Conservation (phyloP, 306 rosid genomes). For the Sophora flavescens region DNA sequence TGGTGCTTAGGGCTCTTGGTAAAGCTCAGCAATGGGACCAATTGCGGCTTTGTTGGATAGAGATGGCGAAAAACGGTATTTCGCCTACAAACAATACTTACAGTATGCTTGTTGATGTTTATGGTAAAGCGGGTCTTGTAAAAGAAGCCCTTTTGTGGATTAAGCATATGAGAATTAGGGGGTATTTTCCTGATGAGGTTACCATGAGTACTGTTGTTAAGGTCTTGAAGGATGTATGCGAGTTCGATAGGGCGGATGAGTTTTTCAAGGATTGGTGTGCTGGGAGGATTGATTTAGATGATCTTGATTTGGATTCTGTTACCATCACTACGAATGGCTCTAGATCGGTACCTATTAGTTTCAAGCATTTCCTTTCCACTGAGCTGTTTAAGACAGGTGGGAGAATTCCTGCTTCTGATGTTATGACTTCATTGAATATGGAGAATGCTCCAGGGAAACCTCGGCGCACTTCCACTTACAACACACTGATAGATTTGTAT, state of each 20-base stretch:
- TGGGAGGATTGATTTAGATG: slow-evolving; percentile 74
- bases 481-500: slow-evolving; percentile 83
- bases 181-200: slow-evolving; percentile 86
- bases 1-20: slow-evolving; percentile 78
- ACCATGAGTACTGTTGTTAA: slow-evolving; percentile 86
- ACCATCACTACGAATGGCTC: slow-evolving; percentile 47
- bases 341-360: slow-evolving; percentile 60
- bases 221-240: slow-evolving; percentile 80
- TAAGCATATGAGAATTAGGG: slow-evolving; percentile 78
- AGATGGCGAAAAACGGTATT: slow-evolving; percentile 76
- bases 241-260: slow-evolving; percentile 74
- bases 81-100: slow-evolving; percentile 76
- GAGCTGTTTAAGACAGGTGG: slow-evolving; percentile 90
- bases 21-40: slow-evolving; percentile 88
- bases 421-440: slow-evolving; percentile 2
- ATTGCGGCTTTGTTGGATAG: slow-evolving; percentile 77
- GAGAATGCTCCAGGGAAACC: slow-evolving; percentile 60
- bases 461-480: slow-evolving; percentile 71
- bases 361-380: slow-evolving; percentile 84
- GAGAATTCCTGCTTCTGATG: slow-evolving; percentile 53
- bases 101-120: slow-evolving; percentile 84
- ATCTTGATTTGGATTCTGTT: slow-evolving; percentile 68
- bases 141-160: slow-evolving; percentile 91
- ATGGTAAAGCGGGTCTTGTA: slow-evolving; percentile 82
- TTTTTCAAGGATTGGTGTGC: slow-evolving; percentile 81